A percentile compares a stretch with the other conserved stretches of the same genome.
Evolutionary conservation across 2,329 filamentous ascomycete species (phyloP).

Genomic region (Cladobotryum protrusum): DNA sequence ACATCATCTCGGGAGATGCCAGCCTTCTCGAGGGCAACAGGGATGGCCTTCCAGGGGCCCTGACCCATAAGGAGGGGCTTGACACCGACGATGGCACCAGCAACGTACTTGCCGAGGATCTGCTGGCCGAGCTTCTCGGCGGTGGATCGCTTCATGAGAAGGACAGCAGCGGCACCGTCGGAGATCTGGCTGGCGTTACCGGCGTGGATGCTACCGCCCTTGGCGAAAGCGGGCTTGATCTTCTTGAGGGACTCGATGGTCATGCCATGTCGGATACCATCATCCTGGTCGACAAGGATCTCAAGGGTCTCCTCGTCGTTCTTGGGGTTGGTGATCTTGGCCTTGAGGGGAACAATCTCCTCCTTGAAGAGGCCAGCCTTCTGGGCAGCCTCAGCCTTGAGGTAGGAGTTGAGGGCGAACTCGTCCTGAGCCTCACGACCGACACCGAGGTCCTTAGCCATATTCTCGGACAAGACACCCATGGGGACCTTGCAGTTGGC

Average conservation of each 20-base stretch:
- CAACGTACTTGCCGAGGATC: conserved; percentile 88
- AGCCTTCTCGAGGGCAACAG: conserved; percentile 80
- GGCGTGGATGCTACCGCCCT: conserved; percentile 89
- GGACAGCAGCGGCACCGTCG: conserved; percentile 88
- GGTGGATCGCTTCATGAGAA: conserved; percentile 90
- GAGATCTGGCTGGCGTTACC: conserved; percentile 95
- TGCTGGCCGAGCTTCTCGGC: conserved; percentile 82
- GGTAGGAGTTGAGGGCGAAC: conserved; percentile 91
- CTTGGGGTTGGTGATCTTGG: conserved; percentile 88
- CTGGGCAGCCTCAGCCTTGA: conserved; percentile 83
- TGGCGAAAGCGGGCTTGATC: conserved; percentile 84
- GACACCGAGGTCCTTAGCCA: conserved; percentile 81
- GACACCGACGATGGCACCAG: conserved; percentile 79
- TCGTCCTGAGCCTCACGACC: conserved; percentile 70
- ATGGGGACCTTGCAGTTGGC: conserved; percentile 98
- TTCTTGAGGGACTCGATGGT: conserved; percentile 85
- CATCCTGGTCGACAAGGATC: conserved; percentile 77
- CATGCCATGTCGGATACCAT: conserved; percentile 79
- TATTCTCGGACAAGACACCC: conserved; percentile 87
- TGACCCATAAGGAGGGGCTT: conserved; percentile 92
- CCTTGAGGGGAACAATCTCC: conserved; percentile 81
- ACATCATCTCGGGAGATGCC: conserved; percentile 84
- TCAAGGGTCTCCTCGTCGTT: conserved; percentile 78
- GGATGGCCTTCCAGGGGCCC: conserved; percentile 93
- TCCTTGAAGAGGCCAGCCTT: conserved; percentile 83